Evolutionary conservation across 176 grass and related monocot species (phyloP).

Genomic region (Ensete glaucum): DNA sequence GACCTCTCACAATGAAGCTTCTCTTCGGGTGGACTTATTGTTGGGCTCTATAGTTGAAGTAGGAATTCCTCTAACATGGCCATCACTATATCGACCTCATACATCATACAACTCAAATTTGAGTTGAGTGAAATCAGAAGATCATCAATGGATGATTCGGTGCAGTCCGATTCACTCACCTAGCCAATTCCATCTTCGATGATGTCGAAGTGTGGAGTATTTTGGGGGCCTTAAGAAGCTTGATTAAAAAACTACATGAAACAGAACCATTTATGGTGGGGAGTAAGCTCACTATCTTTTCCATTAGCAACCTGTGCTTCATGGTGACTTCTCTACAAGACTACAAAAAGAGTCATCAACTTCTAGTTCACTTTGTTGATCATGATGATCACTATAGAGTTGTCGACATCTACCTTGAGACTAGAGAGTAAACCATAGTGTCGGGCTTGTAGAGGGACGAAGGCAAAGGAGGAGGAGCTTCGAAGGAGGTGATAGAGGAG

Average conservation of each 20-base stretch:
- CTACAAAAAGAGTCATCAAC: no score
- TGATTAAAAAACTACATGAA: conserved; percentile 64
- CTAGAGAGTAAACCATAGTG: conserved; percentile 25
- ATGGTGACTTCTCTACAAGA: conserved; percentile 5
- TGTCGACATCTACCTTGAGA: neutral
- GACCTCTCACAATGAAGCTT: no score
- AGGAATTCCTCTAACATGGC: conserved; percentile 72
- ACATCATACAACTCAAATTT: conserved; percentile 29
- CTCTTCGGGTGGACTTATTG: no score
- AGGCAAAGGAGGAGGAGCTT: conserved; percentile 71
- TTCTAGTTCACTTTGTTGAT: no score
- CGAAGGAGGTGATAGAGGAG: conserved; percentile 31
- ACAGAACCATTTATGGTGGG: conserved; percentile 53
- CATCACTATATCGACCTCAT: conserved; percentile 54
- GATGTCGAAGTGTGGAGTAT: conserved; percentile 43
- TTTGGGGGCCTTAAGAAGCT: conserved; percentile 72
- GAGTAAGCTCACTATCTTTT: conserved; percentile 75
- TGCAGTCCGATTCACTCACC: conserved; percentile 49
- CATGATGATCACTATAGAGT: no score
- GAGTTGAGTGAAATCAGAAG: conserved; percentile 53
- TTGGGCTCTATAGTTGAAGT: conserved; percentile 37
- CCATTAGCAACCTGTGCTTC: conserved; percentile 32
- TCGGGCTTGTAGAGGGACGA: conserved; percentile 37
- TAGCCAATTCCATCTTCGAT: conserved; percentile 51
- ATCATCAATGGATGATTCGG: conserved; percentile 47